Base-by-base conservation (phyloP, 2,329 filamentous ascomycete species). In the Helotiales sp. region DNA sequence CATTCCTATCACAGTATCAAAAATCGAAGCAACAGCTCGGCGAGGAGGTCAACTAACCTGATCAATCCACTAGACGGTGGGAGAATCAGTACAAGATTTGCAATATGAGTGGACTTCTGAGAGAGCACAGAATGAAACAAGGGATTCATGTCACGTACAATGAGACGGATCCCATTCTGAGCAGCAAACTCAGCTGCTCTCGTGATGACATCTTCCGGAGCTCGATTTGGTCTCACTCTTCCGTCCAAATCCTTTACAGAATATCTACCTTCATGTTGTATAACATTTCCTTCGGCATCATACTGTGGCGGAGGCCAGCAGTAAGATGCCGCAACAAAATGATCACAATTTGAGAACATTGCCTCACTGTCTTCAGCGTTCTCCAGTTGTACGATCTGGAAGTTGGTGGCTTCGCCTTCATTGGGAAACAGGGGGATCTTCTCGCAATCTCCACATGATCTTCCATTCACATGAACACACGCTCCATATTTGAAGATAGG, bases 21-120 rank as follows among this genome's bases (percentile, higher is more conserved):
- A 37, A 50, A 15, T 50, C 20, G 11, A 13, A 22, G n/a, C n/a
- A 7, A 1, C 3, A 40, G 11, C 10, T n/a, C 22, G 13, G 2
- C 2, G 30, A 34, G n/a, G n/a, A 40, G 32, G 7, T n/a, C 11
- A 22, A 47, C 61, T 63, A 17, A 63, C 61, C 34, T 63, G 70
- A 59, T 71, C 70, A n/a, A 72, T 71, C 69, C 69, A 72, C 37
- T 43, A 43, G 37, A 43, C 2, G 2, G n/a, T 17, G 15, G 6
- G 6, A 6, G 13, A 43, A 6, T 43, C n/a, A 43, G 37, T 43
- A 43, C 13, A 43, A 43, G 15, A 15, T 15, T 17, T 6, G 6
- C 6, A 15, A 17, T 17, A 17, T 2, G n/a, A 34, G 30, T 34
- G 30, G 5, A 34, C 6, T 43, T 2, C n/a, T 15, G 10, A 43